These are phyloP conservation scores for Collybiopsis luxurians DNA, from an alignment of 768 basidiomycete genomes.

Conservation along the genomic window DNA sequence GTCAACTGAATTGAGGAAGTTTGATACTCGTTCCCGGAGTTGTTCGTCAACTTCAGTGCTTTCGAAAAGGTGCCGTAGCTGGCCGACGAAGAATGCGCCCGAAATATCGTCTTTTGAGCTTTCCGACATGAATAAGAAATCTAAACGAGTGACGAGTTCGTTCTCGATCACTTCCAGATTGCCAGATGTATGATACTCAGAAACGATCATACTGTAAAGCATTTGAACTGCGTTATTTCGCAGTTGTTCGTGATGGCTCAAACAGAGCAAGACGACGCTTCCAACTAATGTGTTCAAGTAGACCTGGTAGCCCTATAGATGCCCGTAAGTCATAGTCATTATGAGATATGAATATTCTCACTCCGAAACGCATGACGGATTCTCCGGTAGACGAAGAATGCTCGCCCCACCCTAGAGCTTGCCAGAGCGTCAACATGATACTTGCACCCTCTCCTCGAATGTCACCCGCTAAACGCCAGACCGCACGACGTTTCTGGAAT, in stretches of 20 bases:
- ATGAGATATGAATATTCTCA: constrained; percentile 33
- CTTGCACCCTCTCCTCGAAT: constrained; percentile 88
- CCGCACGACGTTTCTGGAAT: constrained; percentile 83
- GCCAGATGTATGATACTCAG: constrained; percentile 81
- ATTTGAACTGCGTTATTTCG: constrained; percentile 90
- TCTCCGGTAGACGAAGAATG: constrained; percentile 50
- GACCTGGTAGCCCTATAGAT: constrained; percentile 74
- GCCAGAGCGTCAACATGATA: constrained; percentile 80
- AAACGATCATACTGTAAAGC: constrained; percentile 93
- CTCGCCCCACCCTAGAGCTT: constrained; percentile 78
- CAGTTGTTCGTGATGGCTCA: constrained; percentile 93
- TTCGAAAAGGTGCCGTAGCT: constrained; percentile 88
- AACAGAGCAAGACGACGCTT: constrained; percentile 85
- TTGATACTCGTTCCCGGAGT: constrained; percentile 72
- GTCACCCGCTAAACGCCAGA: constrained; percentile 96
- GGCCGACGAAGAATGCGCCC: constrained; percentile 88
- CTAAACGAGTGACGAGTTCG: constrained; percentile 87
- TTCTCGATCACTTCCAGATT: constrained; percentile 90
- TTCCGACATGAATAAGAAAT: constrained; percentile 90
- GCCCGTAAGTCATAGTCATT: constrained; percentile 9
- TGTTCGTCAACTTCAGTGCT: constrained; percentile 76
- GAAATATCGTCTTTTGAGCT: constrained; percentile 90
- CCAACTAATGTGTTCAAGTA: constrained; percentile 83
- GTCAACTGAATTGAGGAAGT: constrained; percentile 87
- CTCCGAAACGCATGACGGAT: constrained; percentile 63